These are phyloP conservation scores for Sarocladiaceae sp. DNA, from an alignment of 2,329 filamentous ascomycete genomes.

Conservation along the genomic window DNA sequence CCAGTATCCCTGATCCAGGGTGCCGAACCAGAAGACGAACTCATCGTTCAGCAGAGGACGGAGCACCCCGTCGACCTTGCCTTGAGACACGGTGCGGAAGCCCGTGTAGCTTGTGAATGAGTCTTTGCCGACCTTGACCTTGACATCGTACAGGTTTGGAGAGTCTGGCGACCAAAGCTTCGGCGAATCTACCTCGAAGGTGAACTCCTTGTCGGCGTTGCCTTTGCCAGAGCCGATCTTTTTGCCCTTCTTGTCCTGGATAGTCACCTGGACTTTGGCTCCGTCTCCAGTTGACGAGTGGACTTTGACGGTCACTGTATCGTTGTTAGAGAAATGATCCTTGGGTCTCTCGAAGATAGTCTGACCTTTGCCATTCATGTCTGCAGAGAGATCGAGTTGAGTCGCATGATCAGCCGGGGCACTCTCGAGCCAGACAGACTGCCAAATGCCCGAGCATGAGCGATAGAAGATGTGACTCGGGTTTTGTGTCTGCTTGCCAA, in stretches of 20 bases:
- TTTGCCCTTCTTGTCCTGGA: slow-evolving; percentile 30
- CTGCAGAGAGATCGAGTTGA: slow-evolving; percentile 52
- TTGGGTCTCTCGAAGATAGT: not conserved
- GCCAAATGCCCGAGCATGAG: slow-evolving; percentile 69
- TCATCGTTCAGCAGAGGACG: slow-evolving; percentile 63
- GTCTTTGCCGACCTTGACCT: slow-evolving; percentile 46
- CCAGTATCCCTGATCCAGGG: slow-evolving; percentile 67
- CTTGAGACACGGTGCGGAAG: slow-evolving; percentile 57
- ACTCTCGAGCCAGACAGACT: slow-evolving; percentile 65
- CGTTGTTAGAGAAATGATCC: not conserved
- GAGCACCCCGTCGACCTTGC: slow-evolving; percentile 49
- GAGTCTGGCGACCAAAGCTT: slow-evolving; percentile 59
- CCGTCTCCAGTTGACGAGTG: slow-evolving; percentile 34
- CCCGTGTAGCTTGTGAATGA: slow-evolving; percentile 58
- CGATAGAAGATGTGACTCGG: slow-evolving; percentile 64
- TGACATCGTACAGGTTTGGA: slow-evolving; percentile 59
- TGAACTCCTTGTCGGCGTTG: slow-evolving; percentile 42
- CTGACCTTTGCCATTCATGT: slow-evolving; percentile 45
- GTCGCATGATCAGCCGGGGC: slow-evolving; percentile 51
- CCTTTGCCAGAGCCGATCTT: slow-evolving; percentile 37
- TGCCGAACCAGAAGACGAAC: slow-evolving; percentile 61
- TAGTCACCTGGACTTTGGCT: slow-evolving; percentile 27
- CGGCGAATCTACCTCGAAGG: slow-evolving; percentile 47
- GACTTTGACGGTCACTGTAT: slow-evolving; percentile 48
- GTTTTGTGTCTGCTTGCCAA: slow-evolving; percentile 56